Evolutionary conservation across 768 basidiomycete genomes (phyloP), one percentile per base, ranked within the genome.

Genomic region (Mycena maculata): DNA sequence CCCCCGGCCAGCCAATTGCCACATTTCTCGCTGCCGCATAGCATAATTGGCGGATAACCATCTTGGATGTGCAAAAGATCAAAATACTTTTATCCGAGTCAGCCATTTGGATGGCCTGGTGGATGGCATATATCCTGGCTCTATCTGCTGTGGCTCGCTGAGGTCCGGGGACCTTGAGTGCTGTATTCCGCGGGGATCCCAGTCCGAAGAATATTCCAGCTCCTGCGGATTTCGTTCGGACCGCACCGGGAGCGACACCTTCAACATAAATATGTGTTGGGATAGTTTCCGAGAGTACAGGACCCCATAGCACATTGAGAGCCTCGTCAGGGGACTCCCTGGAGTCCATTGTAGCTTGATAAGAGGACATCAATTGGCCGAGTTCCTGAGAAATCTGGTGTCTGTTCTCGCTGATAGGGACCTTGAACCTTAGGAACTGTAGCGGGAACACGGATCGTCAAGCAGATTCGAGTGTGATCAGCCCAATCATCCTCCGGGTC

Each of bases 381-480:
- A 13, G 22, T 41, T 25, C 56, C 56, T 4, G 39, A 6, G 22
- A 58, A 58, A 23, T 44, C 41, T 9, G 56, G 56, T 12, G 44
- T 45, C 8, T 9, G 10, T 20, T 45, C 44, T 7, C 22, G 44
- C 44, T 38, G 10, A 9, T 38, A 16, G 10, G 10, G 36, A 9
- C 10, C 36, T 16, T 9, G 10, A 16, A 8, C 6, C 9, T 4
- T 18, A 3, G 27, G 49, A 11, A n/a, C 36, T 18, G 45, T 38
- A 7, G 28, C 42, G 4, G 33, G 12, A 9, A 16, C 58, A 27
- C 49, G 28, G 13, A 60, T 27, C 2, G 58, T 33, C 5, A 60
- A 12, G 30, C 58, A 60, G 25, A 60, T 60, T 3, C 58, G 58
- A 1, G 45, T 48, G 33, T 60, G 58, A 31, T 60, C 58, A 11